Conservation (phyloP, 495 filamentous ascomycete genomes). For the Penicillium alfredii region DNA sequence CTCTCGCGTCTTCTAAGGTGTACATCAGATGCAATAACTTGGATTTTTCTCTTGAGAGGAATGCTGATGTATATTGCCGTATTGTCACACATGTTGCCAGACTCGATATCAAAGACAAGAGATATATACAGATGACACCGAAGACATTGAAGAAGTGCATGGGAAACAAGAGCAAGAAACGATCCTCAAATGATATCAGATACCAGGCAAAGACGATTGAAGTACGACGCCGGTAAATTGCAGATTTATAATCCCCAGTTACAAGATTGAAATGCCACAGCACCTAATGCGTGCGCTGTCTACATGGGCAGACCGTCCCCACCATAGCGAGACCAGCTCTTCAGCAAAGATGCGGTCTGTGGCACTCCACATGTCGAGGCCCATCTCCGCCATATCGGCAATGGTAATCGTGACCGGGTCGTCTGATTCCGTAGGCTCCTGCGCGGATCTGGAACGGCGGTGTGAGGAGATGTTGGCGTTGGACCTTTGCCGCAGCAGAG, state of each 20-base stretch:
- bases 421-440: slow-evolving; percentile 1
- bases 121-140: no score
- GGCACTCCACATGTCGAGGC: slow-evolving; percentile 81
- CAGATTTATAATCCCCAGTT: slow-evolving; percentile 16
- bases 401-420: slow-evolving; percentile 52
- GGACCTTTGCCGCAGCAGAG: slow-evolving; percentile 24
- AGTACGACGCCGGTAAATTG: no score
- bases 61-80: no score
- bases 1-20: no score
- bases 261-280: slow-evolving; percentile 77
- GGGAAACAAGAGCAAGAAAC: no score
- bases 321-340: slow-evolving; percentile 64
- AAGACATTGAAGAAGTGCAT: no score
- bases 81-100: no score
- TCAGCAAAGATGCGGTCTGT: slow-evolving; percentile 67
- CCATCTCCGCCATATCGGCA: slow-evolving; percentile 72
- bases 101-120: background rate
- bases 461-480: slow-evolving; percentile 1
- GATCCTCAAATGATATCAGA: slow-evolving; percentile 1
- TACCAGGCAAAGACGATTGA: no score
- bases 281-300: slow-evolving; percentile 68
- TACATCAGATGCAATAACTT: no score
- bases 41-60: no score
- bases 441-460: slow-evolving; percentile 1
- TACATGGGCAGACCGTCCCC: slow-evolving; percentile 61